Percentiles rank a stretch among this genome's conserved stretches.
phyloP scores from a whole-genome alignment of 164 flowering plant species.

The grape (Vitis vinifera) region ASM3070453v1 NC_081809.1:4908001-4908500 shows the following conservation, averaged over 20 bases:
- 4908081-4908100: background rate
- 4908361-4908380: background rate
- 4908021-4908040: background rate
- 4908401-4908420: constrained; percentile 10
- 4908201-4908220: background rate
- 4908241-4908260: background rate
- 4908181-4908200: background rate
- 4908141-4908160: background rate
- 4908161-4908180: background rate
- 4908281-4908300: no score
- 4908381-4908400: background rate
- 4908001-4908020: no score
- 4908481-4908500: constrained; percentile 60
- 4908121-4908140: background rate
- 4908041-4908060: background rate
- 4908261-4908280: background rate
- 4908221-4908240: background rate
- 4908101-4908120: background rate
- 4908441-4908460: constrained; percentile 98
- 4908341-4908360: background rate
- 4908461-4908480: constrained; percentile 93
- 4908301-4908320: no score
- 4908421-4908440: constrained; percentile 91
- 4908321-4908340: background rate
- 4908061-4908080: background rate